A percentile compares a stretch with the other conserved stretches of the same genome.
phyloP scores from a whole-genome alignment of 306 rosid species.

The Dalbergia cochinchinensis region DNA sequence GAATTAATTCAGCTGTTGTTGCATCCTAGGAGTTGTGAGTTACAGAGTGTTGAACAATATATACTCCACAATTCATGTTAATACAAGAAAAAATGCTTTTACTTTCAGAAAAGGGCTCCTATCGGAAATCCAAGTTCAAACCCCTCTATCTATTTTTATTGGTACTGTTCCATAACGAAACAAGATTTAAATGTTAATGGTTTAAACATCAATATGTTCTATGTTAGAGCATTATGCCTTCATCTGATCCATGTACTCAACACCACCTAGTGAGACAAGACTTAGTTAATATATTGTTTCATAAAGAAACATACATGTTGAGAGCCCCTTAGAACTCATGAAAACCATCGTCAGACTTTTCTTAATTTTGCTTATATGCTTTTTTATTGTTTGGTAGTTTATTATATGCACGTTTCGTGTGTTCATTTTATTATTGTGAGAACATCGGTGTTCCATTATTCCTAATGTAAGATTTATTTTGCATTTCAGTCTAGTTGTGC shows the following conservation, averaged over 20 bases:
- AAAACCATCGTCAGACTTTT: not conserved
- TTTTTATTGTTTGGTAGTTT: slow-evolving; percentile 7
- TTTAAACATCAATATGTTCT: too few relatives aligned
- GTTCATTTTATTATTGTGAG: slow-evolving; percentile 21
- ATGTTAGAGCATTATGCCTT: too few relatives aligned
- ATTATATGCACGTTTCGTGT: not conserved
- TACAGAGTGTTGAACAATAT: not conserved
- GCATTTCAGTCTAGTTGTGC: slow-evolving; percentile 76
- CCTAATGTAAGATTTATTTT: slow-evolving; percentile 24
- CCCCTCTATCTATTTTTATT: not conserved
- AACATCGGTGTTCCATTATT: not conserved
- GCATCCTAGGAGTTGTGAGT: slow-evolving; percentile 9
- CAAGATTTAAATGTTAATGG: not conserved
- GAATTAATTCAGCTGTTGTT: not conserved
- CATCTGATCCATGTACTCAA: too few relatives aligned
- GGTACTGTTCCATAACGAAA: not conserved
- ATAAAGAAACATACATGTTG: not conserved
- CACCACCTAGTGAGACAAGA: too few relatives aligned
- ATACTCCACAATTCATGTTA: not conserved
- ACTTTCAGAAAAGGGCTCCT: not conserved
- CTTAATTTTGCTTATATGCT: slow-evolving; percentile 17
- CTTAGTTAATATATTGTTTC: too few relatives aligned
- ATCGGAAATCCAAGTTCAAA: not conserved
- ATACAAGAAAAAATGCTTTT: not conserved
- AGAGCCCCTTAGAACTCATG: slow-evolving; percentile 18